Evolutionary conservation across 495 filamentous ascomycete genomes (phyloP), one percentile per base, ranked within the genome.

Genomic region (Penicillium ochrochloron): DNA sequence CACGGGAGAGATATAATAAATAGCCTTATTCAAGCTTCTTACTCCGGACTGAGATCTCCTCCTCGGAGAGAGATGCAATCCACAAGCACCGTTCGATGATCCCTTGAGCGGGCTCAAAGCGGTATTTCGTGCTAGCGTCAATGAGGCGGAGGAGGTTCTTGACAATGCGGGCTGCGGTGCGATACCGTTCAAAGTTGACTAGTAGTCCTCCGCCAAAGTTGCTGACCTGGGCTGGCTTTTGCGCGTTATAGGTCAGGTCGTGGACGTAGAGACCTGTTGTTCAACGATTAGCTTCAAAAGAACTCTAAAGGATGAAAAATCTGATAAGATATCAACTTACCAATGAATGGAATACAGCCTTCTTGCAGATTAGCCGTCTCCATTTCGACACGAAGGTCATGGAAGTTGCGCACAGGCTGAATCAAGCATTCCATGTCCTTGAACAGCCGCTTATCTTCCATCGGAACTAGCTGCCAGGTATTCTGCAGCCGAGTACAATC

Each of bases 331-430:
- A 44, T 41, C 23, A 52, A 74, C 80, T 85, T 88, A 79, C 92
- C 95, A 71, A 99, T 92, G 73, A 99, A 97, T 4, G 96, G 96
- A 71, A 99, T 97, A 67, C 95, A 97, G 42, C 94, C 95, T 68
- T 89, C 88, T 62, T 94, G 91, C 5, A 86, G 77, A 64, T 82
- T 86, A 17, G 86, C 86, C 19, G 84, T 84, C 73, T 98, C 96
- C 94, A 97, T 98, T 75, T 98, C 95, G 15, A 87, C 85, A 52
- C 96, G 84, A 52, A 99, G 81, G 67, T 90, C 92, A 73, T 92
- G 86, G 71, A 99, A 99, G 76, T 99, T 99, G 59, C 89, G 85
- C 2, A 92, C 85, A 8, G 96, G 96, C 59, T 93, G 92, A 33
- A 97, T 89, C 19, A 99, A 78, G 31, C 83, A 78, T 75, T 98